These are phyloP conservation scores for Naumovozyma dairenensis DNA, from an alignment of 805 yeast genomes.

Conservation along the genomic window DNA sequence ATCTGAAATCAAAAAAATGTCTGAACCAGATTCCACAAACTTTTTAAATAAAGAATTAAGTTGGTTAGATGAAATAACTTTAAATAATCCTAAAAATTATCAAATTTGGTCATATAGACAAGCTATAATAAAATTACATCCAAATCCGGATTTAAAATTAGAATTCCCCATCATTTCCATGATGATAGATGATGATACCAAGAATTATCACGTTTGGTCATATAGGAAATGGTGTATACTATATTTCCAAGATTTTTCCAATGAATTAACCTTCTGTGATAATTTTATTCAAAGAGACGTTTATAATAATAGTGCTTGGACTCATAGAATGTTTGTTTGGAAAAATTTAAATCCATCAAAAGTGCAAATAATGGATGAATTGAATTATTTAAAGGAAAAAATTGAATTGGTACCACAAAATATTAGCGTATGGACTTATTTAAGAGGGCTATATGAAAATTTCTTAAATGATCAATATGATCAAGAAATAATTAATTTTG, in stretches of 20 bases:
- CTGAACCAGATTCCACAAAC: background rate
- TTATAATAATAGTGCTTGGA: slow-evolving; percentile 90
- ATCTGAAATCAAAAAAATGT: background rate
- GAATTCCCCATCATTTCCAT: slow-evolving; percentile 58
- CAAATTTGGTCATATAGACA: slow-evolving; percentile 96
- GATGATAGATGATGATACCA: slow-evolving; percentile 70
- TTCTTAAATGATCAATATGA: slow-evolving; percentile 22
- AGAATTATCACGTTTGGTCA: slow-evolving; percentile 96
- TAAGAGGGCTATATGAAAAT: slow-evolving; percentile 44
- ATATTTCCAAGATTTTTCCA: slow-evolving; percentile 38
- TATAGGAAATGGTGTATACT: slow-evolving; percentile 76
- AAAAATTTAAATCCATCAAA: slow-evolving; percentile 18
- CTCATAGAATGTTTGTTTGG: slow-evolving; percentile 60
- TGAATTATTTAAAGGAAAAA: slow-evolving; percentile 38
- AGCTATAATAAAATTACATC: slow-evolving; percentile 38
- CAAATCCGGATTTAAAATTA: slow-evolving; percentile 28
- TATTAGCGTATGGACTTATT: slow-evolving; percentile 78
- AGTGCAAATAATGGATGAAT: slow-evolving; percentile 34
- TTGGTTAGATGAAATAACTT: slow-evolving; percentile 71
- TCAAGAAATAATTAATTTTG: slow-evolving; percentile 36
- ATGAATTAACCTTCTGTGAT: slow-evolving; percentile 46
- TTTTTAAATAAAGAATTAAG: slow-evolving; percentile 44
- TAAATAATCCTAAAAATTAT: slow-evolving; percentile 78
- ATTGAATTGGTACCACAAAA: slow-evolving; percentile 67
- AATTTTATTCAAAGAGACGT: slow-evolving; percentile 49